Percentiles rank a stretch among this genome's conserved stretches.
Conservation (phyloP, 2,329 filamentous ascomycete genomes). For the Pestalotiopsis sp. region DNA sequence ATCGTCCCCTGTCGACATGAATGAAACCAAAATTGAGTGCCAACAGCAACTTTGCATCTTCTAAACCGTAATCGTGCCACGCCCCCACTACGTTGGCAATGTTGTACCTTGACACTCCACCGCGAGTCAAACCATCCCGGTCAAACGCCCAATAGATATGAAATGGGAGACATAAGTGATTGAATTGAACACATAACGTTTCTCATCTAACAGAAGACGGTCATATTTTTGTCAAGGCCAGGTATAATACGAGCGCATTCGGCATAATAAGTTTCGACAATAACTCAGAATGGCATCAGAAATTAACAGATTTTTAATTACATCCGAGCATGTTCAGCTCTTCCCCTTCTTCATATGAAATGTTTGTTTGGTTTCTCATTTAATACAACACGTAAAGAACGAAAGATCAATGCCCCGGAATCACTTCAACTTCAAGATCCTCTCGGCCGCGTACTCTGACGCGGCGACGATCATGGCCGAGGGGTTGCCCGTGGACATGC, state of each 20-base stretch:
- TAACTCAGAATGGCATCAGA: too few species aligned
- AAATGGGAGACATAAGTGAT: background rate
- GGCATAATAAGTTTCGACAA: too few species aligned
- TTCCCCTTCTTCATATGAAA: background rate
- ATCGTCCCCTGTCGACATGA: background rate
- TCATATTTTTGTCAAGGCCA: too few species aligned
- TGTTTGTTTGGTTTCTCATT: background rate
- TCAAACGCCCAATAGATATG: background rate
- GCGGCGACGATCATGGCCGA: constrained; percentile 43
- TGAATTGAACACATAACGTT: too few species aligned
- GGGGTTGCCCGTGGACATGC: constrained; percentile 71
- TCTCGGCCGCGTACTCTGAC: constrained; percentile 39
- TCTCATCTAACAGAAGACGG: too few species aligned
- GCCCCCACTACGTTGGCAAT: background rate
- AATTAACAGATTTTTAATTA: too few species aligned
- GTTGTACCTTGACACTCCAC: too few species aligned
- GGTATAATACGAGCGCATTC: too few species aligned
- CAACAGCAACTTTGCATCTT: background rate
- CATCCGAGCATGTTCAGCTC: too few species aligned
- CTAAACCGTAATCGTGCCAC: background rate
- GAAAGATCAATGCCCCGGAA: background rate
- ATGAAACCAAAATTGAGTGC: background rate
- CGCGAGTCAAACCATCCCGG: too few species aligned
- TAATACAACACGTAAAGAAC: too few species aligned
- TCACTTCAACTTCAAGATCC: constrained; percentile 31